Evolutionary conservation across 768 basidiomycete species (phyloP), one percentile per base, ranked within the genome.

Genomic region (Kwoniella bestiolae): DNA sequence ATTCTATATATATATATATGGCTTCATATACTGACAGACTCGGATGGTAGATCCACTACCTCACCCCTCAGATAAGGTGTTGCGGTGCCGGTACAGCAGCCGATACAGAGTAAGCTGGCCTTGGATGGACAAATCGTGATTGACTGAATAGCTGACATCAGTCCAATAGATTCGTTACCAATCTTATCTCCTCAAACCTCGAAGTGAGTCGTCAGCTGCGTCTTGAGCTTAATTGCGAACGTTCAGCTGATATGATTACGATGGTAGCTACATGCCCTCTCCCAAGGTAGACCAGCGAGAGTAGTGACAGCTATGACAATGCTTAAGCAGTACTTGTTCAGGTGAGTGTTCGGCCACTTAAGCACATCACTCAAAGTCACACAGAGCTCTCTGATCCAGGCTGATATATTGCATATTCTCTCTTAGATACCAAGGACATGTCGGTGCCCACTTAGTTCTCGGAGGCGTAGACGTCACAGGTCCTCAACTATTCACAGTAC

Each of bases 31-130:
- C 38, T 56, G 25, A 35, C n/a, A 12, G 57, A 0, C 1, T n/a
- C 25, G 2, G 11, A 7, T 23, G 38, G 18, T 14, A 98, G 95
- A 99, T 99, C 75, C 96, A 99, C 82, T 98, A 89, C 82, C 91
- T 99, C 79, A 89, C 93, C 3, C 93, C 96, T 65, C 88, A 89
- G 69, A 98, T 99, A 66, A 86, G 94, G 55, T 99, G 96, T 84
- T 97, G 95, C 79, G 96, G 96, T 74, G 96, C 96, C 1, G 96
- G 96, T 66, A 98, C 96, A 1, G 96, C 95, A n/a, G 96, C 96
- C 7, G 96, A 99, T 78, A 97, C 95, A 88, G 34, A 82, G 76
- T 76, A 45, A 65, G 78, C 66, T 28, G 25, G n/a, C n/a, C n/a
- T n/a, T n/a, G 29, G 14, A 3, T 44, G 18, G 14, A 4, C n/a